A percentile compares a stretch with the other conserved stretches of the same genome.
phyloP scores from a whole-genome alignment of 345 rosid species.

The Euphorbia peplus region DNA sequence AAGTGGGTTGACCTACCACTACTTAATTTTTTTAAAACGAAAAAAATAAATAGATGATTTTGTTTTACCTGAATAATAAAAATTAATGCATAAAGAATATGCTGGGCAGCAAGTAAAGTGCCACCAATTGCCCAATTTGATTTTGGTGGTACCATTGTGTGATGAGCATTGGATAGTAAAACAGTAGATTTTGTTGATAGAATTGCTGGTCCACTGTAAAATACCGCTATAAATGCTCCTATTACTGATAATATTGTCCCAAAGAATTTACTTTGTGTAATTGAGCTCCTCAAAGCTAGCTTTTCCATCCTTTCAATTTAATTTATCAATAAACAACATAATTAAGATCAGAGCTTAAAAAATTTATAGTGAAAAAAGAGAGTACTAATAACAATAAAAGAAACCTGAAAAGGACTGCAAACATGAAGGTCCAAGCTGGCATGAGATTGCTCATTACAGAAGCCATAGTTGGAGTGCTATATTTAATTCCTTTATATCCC shows the following conservation, averaged over 20 bases:
- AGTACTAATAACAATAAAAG: neutral
- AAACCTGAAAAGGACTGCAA: slow-evolving; percentile 26
- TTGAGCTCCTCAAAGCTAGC: slow-evolving; percentile 18
- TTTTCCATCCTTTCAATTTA: slow-evolving; percentile 35
- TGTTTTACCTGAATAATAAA: slow-evolving; percentile 33
- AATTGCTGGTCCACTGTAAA: slow-evolving; percentile 31
- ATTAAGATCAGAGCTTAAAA: too few species aligned
- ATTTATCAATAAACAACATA: neutral
- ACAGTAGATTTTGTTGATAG: too few species aligned
- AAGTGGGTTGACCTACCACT: too few species aligned
- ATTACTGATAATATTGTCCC: slow-evolving; percentile 29
- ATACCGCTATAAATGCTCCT: slow-evolving; percentile 31
- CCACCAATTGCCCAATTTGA: slow-evolving; percentile 34
- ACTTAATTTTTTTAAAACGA: too few species aligned
- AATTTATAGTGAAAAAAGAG: too few species aligned
- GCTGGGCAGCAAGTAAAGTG: slow-evolving; percentile 20
- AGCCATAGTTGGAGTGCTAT: slow-evolving; percentile 45
- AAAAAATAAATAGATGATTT: too few species aligned
- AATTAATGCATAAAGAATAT: slow-evolving; percentile 25
- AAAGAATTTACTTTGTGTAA: slow-evolving; percentile 25
- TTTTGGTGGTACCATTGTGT: slow-evolving; percentile 1
- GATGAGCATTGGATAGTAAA: too few species aligned
- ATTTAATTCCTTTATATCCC: slow-evolving; percentile 34
- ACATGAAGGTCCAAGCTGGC: slow-evolving; percentile 40
- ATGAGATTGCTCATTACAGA: slow-evolving; percentile 48